A percentile compares a stretch with the other conserved stretches of the same genome.
These are phyloP conservation scores for Clarireedia sp. DNA, from an alignment of 2,329 filamentous ascomycete genomes.

Conservation along the genomic window DNA sequence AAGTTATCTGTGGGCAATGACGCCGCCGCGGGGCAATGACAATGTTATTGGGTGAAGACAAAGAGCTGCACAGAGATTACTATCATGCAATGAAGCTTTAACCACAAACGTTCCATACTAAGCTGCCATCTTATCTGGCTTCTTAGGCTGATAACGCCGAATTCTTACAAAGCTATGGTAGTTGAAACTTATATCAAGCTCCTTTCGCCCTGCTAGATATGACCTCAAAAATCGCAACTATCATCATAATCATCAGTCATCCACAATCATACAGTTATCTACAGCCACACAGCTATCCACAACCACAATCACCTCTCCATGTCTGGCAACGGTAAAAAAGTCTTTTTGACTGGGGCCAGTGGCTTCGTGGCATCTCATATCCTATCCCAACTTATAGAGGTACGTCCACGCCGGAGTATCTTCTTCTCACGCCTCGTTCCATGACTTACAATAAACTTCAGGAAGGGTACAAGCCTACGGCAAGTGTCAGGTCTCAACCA, in stretches of 20 bases:
- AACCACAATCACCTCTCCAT: background rate
- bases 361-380: slow-evolving; percentile 45
- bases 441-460: background rate
- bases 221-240: background rate
- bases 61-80: background rate
- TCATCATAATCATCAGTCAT: background rate
- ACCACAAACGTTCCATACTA: background rate
- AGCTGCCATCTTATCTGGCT: background rate
- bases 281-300: background rate
- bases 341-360: slow-evolving; percentile 30
- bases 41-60: background rate
- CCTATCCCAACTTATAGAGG: slow-evolving; percentile 29
- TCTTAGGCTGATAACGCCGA: background rate
- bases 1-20: background rate
- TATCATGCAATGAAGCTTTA: background rate
- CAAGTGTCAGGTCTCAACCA: slow-evolving; percentile 35
- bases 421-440: background rate
- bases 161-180: too few relatives aligned
- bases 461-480: slow-evolving; percentile 9
- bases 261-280: background rate
- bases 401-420: background rate
- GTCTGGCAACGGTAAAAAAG: slow-evolving; percentile 4
- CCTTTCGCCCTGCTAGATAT: too few relatives aligned
- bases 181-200: too few relatives aligned
- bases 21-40: background rate